phyloP scores from a whole-genome alignment of 2,329 filamentous ascomycete species.

The Hyphodiscus sp. region DNA sequence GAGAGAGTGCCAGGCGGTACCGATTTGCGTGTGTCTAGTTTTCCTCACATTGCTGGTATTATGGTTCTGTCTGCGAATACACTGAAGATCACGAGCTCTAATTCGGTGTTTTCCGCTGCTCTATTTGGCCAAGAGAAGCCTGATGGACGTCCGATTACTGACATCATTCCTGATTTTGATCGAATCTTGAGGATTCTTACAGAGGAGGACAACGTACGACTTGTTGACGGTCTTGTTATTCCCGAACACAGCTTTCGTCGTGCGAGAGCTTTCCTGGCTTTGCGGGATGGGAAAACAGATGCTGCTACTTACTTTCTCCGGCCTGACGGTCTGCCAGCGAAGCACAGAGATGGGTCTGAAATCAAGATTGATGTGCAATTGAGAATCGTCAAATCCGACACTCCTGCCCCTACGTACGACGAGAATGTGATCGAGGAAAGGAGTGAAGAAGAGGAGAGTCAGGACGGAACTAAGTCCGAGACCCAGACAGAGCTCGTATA shows the following conservation, averaged over 20 bases:
- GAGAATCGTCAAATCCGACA: conserved; percentile 89
- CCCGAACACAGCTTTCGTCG: conserved; percentile 93
- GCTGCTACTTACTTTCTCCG: conserved; percentile 72
- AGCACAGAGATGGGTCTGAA: conserved; percentile 83
- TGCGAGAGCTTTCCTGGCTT: conserved; percentile 74
- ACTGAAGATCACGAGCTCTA: conserved; percentile 82
- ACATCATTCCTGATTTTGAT: conserved; percentile 82
- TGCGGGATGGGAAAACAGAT: conserved; percentile 77
- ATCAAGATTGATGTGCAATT: conserved; percentile 95
- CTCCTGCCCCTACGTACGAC: conserved; percentile 51
- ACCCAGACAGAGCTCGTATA: conserved; percentile 74
- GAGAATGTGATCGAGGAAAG: conserved; percentile 60
- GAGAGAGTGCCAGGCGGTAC: conserved; percentile 63
- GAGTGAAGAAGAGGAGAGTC: conserved; percentile 43
- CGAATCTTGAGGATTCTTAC: conserved; percentile 73
- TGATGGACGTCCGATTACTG: conserved; percentile 71
- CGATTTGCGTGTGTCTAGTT: conserved; percentile 81
- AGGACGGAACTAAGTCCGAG: conserved; percentile 37
- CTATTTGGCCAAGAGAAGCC: conserved; percentile 85
- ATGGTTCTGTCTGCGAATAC: conserved; percentile 79
- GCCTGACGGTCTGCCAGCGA: conserved; percentile 77
- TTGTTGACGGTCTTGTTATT: conserved; percentile 92
- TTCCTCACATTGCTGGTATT: conserved; percentile 95
- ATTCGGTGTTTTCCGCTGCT: conserved; percentile 87
- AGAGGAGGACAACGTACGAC: conserved; percentile 75